phyloP scores from a whole-genome alignment of 208 protist genomes.

The Acanthamoeba sp. region DNA sequence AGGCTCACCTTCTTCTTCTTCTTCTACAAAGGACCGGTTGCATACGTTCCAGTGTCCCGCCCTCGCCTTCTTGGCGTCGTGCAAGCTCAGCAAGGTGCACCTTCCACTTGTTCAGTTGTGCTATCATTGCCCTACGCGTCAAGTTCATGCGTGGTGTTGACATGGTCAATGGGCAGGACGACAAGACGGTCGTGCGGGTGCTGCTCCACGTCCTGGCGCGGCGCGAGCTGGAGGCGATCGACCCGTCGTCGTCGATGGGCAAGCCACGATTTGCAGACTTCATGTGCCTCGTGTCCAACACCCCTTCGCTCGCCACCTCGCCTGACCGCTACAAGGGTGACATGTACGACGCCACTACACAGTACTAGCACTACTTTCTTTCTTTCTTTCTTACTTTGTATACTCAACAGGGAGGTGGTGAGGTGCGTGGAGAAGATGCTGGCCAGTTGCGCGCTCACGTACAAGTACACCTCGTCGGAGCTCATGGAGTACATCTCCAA shows the following conservation, averaged over 20 bases:
- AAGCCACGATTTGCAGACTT: background rate
- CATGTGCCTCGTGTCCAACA: conserved; percentile 1
- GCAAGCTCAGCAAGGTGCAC: conserved; percentile 30
- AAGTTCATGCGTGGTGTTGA: too few relatives aligned
- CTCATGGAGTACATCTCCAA: conserved; percentile 44
- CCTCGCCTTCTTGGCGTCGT: background rate
- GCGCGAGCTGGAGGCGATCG: conserved; percentile 9
- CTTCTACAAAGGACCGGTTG: background rate
- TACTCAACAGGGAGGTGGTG: conserved; percentile 26
- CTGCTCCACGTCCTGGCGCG: background rate
- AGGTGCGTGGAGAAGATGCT: conserved; percentile 42
- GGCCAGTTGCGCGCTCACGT: background rate
- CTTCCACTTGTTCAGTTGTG: background rate
- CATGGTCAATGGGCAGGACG: too few relatives aligned
- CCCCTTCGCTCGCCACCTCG: background rate
- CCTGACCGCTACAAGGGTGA: conserved; percentile 10
- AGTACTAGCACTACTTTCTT: background rate
- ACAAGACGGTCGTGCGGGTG: conserved; percentile 44
- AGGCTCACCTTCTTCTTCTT: background rate
- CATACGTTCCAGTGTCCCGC: background rate
- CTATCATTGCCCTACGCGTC: background rate
- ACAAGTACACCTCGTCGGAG: conserved; percentile 9
- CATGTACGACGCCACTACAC: background rate
- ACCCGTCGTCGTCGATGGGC: background rate
- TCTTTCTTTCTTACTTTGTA: background rate